These are phyloP conservation scores for Leptographium lundbergii DNA, from an alignment of 2,329 filamentous ascomycete species.

Conservation along the genomic window DNA sequence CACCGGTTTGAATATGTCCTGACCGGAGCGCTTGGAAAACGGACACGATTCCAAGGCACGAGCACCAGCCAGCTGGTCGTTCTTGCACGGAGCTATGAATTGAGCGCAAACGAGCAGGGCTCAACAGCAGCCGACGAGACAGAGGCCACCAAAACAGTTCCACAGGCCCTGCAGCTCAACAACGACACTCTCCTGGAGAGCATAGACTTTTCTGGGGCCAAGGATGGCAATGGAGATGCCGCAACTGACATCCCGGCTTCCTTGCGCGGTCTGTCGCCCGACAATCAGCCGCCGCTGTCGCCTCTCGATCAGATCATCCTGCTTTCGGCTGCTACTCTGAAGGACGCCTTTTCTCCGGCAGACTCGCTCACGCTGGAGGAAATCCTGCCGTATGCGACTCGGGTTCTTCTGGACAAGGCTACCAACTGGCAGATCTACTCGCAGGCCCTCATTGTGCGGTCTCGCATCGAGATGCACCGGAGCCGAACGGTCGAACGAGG, in stretches of 20 bases:
- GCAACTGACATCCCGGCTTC: slow-evolving; percentile 37
- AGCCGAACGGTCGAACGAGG: slow-evolving; percentile 82
- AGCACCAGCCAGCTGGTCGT: slow-evolving; percentile 83
- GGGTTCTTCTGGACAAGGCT: slow-evolving; percentile 76
- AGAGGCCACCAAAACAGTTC: slow-evolving; percentile 21
- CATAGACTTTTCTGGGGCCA: slow-evolving; percentile 54
- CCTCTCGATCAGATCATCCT: slow-evolving; percentile 85
- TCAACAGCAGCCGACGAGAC: slow-evolving; percentile 10
- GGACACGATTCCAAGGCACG: slow-evolving; percentile 68
- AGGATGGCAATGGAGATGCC: slow-evolving; percentile 9
- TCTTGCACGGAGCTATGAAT: slow-evolving; percentile 39
- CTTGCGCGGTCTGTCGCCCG: slow-evolving; percentile 56
- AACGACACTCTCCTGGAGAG: slow-evolving; percentile 87
- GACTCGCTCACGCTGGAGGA: slow-evolving; percentile 88
- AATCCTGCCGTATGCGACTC: slow-evolving; percentile 77
- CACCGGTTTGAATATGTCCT: slow-evolving; percentile 71
- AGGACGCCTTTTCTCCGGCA: slow-evolving; percentile 71
- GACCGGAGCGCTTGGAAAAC: slow-evolving; percentile 76
- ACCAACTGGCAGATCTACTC: slow-evolving; percentile 99
- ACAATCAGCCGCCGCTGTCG: slow-evolving; percentile 68
- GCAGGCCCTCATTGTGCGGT: slow-evolving; percentile 79
- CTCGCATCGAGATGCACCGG: slow-evolving; percentile 76
- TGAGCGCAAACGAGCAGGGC: slow-evolving; percentile 11
- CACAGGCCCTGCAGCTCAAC: slow-evolving; percentile 66
- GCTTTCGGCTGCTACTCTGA: slow-evolving; percentile 76